Evolutionary conservation across 257 asterid genomes (phyloP), one percentile per base, ranked within the genome.

Genomic region (Prunella vulgaris): DNA sequence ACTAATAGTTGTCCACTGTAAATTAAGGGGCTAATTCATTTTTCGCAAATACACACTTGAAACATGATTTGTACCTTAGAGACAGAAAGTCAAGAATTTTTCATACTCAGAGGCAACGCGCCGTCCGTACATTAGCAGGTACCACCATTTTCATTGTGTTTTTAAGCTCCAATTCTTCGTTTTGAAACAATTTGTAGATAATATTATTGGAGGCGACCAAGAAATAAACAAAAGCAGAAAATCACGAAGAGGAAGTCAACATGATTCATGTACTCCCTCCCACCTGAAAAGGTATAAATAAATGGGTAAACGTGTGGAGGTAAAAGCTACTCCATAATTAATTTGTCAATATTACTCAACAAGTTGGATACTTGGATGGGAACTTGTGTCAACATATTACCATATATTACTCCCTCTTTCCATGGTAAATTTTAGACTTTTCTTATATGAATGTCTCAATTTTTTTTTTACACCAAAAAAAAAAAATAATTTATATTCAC

Each of bases 41-140:
- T 6, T 14, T n/a, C 57, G 56, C 20, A 58, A 10, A 68, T 17
- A 60, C 32, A 61, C 20, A 48, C 18, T 73, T 33, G 51, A 49
- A 40, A 53, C 42, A 1, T 4, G 52, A 72, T 58, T 27, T 12
- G 77, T 81, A 93, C 97, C 97, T 86, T 74, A 60, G 51, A 84
- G 92, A 86, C 95, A 69, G 93, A 80, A 69, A 82, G 48, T 84
- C 4, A 89, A 92, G 73, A 84, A 86, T 76, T 80, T 87, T 64
- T 81, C 95, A 74, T 91, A 87, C 74, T 88, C 84, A 38, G 96
- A 10, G 95, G 81, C 98, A 87, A 65, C 94, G 92, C 59, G 85
- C 90, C 75, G 85, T 70, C 78, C 91, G 78, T 51, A 84, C 85
- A 33, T 81, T 77, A 54, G 85, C 77, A 70, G 75, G 77, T 76